Conservation (phyloP, 78 protist genomes). For the Creolimax fragrantissima region DNA sequence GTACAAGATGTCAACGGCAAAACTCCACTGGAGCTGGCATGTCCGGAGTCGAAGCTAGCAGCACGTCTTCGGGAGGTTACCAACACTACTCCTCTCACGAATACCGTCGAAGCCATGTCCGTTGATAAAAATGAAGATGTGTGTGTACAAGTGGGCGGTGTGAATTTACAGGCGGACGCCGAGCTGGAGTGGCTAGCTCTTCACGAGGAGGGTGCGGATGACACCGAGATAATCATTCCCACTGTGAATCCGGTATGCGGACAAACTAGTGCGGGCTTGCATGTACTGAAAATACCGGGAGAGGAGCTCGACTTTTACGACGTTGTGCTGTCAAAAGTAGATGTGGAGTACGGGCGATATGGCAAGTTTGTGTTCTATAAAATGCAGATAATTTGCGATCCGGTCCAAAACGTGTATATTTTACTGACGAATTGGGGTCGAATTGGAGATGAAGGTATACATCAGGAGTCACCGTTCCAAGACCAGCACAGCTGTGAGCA, state of each 20-base stretch:
- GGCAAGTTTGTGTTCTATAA: constrained; percentile 5
- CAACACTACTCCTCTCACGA: too few species aligned
- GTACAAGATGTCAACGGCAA: background rate
- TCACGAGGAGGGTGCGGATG: background rate
- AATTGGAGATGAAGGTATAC: background rate
- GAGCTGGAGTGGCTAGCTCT: background rate
- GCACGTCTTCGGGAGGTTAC: too few species aligned
- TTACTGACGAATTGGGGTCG: constrained; percentile 15
- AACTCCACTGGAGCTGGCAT: background rate
- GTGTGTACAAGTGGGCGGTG: too few species aligned
- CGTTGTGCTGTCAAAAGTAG: background rate
- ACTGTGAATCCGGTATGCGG: background rate
- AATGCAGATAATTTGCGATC: background rate
- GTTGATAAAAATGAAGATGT: too few species aligned
- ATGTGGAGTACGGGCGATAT: constrained; percentile 6
- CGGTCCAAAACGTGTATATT: background rate
- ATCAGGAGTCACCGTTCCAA: background rate
- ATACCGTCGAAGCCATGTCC: too few species aligned
- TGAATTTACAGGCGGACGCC: background rate
- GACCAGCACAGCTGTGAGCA: background rate
- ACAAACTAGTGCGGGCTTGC: background rate
- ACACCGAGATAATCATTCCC: background rate
- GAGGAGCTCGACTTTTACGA: background rate
- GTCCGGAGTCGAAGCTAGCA: too few species aligned
- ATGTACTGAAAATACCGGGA: background rate